Evolutionary conservation across 306 rosid species (phyloP).

Genomic region (Myrica gale): DNA sequence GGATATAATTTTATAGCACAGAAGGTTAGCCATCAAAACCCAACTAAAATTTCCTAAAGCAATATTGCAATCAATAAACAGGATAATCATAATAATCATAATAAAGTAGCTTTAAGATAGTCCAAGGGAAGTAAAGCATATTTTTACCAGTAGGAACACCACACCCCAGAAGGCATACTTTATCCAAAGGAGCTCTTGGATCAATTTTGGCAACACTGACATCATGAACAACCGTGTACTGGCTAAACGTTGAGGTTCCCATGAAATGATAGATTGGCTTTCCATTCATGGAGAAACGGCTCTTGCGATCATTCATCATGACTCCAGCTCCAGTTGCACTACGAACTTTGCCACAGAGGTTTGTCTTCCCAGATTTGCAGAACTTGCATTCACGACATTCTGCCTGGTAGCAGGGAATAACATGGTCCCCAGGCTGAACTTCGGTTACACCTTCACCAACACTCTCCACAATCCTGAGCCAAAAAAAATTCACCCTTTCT

Average conservation of each 20-base stretch:
- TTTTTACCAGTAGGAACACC: conserved; percentile 76
- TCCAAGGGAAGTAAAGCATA: neutral
- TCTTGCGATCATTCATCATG: conserved; percentile 78
- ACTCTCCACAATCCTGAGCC: conserved; percentile 79
- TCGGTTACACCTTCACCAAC: conserved; percentile 89
- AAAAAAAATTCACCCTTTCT: neutral
- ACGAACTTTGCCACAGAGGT: conserved; percentile 92
- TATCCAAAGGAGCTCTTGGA: conserved; percentile 74
- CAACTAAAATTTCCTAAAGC: neutral
- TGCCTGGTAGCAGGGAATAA: conserved; percentile 93
- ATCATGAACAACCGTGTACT: conserved; percentile 92
- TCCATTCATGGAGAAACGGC: conserved; percentile 82
- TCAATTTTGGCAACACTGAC: conserved; percentile 93
- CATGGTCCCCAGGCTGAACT: conserved; percentile 90
- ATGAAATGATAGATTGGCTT: conserved; percentile 85
- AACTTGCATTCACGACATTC: conserved; percentile 95
- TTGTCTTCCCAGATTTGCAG: conserved; percentile 95
- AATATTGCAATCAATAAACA: neutral
- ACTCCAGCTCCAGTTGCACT: conserved; percentile 87
- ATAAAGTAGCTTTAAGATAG: neutral
- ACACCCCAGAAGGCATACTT: conserved; percentile 96
- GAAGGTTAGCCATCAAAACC: neutral
- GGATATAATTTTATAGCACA: neutral
- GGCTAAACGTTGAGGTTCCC: conserved; percentile 98
- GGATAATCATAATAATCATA: neutral